Evolutionary conservation across 495 filamentous ascomycete species (phyloP).

Genomic region (Talaromyces proteolyticus): DNA sequence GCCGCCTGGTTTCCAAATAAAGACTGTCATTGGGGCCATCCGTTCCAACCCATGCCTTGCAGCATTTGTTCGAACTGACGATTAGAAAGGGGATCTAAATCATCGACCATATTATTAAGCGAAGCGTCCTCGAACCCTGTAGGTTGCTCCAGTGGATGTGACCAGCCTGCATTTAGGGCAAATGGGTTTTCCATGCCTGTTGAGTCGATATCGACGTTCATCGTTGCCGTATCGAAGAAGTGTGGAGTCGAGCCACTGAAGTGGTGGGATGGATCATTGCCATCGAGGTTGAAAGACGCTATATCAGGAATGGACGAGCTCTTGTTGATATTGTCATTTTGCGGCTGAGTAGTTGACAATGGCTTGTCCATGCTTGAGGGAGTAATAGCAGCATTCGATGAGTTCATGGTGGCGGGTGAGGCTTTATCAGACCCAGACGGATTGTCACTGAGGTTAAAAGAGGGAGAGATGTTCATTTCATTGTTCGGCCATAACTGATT

Average conservation of each 20-base stretch:
- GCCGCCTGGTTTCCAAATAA: neutral
- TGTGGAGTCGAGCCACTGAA: neutral
- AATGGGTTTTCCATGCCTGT: conserved; percentile 12
- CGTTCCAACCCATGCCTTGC: conserved; percentile 18
- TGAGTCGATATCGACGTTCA: conserved; percentile 7
- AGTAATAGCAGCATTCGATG: conserved; percentile 25
- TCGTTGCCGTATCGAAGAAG: neutral
- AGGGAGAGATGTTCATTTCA: conserved; percentile 24
- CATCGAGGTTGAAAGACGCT: conserved; percentile 11
- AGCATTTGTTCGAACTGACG: conserved; percentile 33
- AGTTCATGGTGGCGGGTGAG: conserved; percentile 29
- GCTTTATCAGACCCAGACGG: conserved; percentile 28
- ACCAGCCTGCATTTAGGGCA: conserved; percentile 18
- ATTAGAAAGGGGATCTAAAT: conserved; percentile 17
- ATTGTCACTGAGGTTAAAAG: conserved; percentile 20
- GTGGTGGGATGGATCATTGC: neutral
- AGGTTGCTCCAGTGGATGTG: neutral
- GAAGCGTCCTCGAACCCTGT: neutral
- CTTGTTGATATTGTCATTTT: neutral
- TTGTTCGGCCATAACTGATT: conserved; percentile 7
- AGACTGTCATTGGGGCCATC: conserved; percentile 16
- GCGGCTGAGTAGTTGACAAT: conserved; percentile 9
- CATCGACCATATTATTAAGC: conserved; percentile 2
- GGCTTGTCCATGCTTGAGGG: conserved; percentile 19
- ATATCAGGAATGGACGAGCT: neutral